phyloP scores from a whole-genome alignment of 2,329 filamentous ascomycete genomes.

The Fusarium agapanthi region DNA sequence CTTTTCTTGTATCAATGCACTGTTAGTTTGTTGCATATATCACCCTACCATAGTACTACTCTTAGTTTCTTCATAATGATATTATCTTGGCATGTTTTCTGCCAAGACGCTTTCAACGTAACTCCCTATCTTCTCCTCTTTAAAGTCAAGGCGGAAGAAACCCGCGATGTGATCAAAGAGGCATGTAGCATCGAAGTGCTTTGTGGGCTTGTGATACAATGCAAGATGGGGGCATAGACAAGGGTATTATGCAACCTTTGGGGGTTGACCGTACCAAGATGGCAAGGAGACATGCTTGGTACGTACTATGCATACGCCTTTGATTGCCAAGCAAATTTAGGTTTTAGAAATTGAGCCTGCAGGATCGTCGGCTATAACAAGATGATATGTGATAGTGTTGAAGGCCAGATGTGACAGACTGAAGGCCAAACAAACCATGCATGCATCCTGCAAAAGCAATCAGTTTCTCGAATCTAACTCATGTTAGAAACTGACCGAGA shows the following conservation, averaged over 20 bases:
- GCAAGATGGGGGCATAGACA: slow-evolving; percentile 9
- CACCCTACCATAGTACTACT: slow-evolving; percentile 9
- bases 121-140: background rate
- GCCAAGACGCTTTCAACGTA: background rate
- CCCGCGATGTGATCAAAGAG: slow-evolving; percentile 1
- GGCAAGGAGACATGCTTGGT: background rate
- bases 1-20: slow-evolving; percentile 1
- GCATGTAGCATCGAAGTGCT: slow-evolving; percentile 5
- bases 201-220: slow-evolving; percentile 1
- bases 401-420: background rate
- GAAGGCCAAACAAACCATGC: background rate
- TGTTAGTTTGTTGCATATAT: slow-evolving; percentile 1
- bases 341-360: background rate
- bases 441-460: background rate
- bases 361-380: slow-evolving; percentile 4
- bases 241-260: slow-evolving; percentile 4
- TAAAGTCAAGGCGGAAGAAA: background rate
- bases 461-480: background rate
- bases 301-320: background rate
- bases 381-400: slow-evolving; percentile 9
- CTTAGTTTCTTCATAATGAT: slow-evolving; percentile 13
- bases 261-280: background rate
- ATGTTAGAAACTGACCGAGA: background rate
- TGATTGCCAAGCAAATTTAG: background rate
- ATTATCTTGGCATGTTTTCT: slow-evolving; percentile 1